Base-by-base conservation (phyloP, 2,329 filamentous ascomycete species). In the Fusarium sp. region DNA sequence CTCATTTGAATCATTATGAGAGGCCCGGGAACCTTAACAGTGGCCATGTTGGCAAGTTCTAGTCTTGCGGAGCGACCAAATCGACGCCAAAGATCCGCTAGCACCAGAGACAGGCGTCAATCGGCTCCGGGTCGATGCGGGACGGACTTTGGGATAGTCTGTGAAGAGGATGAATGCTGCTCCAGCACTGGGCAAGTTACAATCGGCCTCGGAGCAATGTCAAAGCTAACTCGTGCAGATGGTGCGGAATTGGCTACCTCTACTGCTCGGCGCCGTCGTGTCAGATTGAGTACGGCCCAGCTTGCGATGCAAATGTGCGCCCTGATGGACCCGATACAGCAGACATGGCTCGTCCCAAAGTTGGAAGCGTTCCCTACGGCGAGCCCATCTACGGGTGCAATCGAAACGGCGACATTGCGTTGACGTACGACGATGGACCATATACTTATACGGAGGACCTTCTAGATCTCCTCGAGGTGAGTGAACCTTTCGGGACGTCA, bases 181-280 rank as follows among this genome's bases (percentile, higher is more conserved):
- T 85, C 82, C 10, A 77, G 76, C n/a, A 78, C 79, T 48, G 82
- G 82, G 82, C 83, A 72, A 70, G 77, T 72, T 16, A 9, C 0
- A 7, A 3, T 2, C 5, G 6, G 13, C 18, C 6, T 23, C 12
- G 3, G 27, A 12, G 7, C 13, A 7, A 37, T 15, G 13, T 30
- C 6, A 13, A 39, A 7, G 28, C 58, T 71, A 44, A 68, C 12
- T 3, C 3, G 3, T n/a, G 3, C 12, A 87, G 85, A 44, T 89
- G 85, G 82, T 90, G 88, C 66, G 88, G 88, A 52, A 82, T 77
- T n/a, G 83, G 81, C 5, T 76, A 76, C 11, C 83, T 87, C 2
- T 89, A 90, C 78, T 92, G 90, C 78, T 83, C 84, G 31, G 85
- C 88, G 18, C 90, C 90, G 3, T 85, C 89, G 56, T 92, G 90